Evolutionary conservation across 371 early-diverging fungal genomes (phyloP).

Genomic region (Rhizopus sp.): DNA sequence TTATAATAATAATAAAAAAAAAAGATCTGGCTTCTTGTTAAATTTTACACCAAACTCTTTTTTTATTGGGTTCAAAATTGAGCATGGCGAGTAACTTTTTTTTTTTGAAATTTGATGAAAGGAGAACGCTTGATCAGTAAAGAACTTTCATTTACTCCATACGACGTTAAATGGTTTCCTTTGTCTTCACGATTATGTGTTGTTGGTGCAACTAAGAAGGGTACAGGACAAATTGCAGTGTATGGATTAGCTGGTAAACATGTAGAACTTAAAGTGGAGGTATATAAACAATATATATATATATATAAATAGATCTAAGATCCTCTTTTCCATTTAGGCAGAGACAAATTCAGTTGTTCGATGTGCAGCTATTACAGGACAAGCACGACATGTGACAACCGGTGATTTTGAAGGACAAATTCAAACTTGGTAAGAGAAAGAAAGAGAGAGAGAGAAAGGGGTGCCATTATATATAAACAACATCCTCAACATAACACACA

Average conservation of each 20-base stretch:
- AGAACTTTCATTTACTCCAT: constrained; percentile 42
- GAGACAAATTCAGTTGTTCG: constrained; percentile 62
- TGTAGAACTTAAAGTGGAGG: constrained; percentile 51
- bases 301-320: not conserved
- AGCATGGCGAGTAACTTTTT: not conserved
- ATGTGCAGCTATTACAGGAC: constrained; percentile 62
- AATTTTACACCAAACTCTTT: not conserved
- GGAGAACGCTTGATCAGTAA: constrained; percentile 21
- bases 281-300: constrained; percentile 11
- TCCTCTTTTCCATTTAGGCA: constrained; percentile 21
- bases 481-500: not conserved
- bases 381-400: constrained; percentile 64
- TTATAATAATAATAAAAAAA: not conserved
- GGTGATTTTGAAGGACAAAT: constrained; percentile 79
- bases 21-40: not conserved
- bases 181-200: constrained; percentile 68
- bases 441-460: too few relatives aligned
- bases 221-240: constrained; percentile 68
- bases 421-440: constrained; percentile 53
- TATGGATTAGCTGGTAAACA: constrained; percentile 55
- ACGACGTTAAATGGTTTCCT: constrained; percentile 70
- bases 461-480: not conserved
- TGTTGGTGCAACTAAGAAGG: constrained; percentile 68
- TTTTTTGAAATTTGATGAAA: constrained; percentile 4
- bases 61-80: not conserved